These are phyloP conservation scores for Saturnispora saitoi DNA, from an alignment of 805 yeast species.

Conservation along the genomic window DNA sequence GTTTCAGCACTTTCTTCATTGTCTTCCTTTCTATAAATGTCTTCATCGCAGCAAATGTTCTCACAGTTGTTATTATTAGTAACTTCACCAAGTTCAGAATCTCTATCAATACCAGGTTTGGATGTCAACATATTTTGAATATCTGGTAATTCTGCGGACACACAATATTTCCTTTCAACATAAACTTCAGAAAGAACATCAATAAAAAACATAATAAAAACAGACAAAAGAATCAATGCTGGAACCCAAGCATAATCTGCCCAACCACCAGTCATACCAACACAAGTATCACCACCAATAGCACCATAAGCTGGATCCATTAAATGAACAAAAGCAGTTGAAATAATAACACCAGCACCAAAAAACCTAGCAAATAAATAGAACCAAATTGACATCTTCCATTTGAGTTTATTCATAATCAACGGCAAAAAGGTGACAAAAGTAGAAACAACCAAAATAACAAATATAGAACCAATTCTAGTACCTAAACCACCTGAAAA, in stretches of 20 bases:
- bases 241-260: conserved; percentile 41
- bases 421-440: conserved; percentile 52
- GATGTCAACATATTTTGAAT: conserved; percentile 23
- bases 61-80: neutral
- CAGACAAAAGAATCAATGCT: conserved; percentile 38
- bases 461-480: conserved; percentile 54
- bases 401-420: conserved; percentile 43
- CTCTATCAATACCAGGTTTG: conserved; percentile 19
- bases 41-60: conserved; percentile 5
- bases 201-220: conserved; percentile 36
- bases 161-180: conserved; percentile 27
- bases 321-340: conserved; percentile 69
- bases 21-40: neutral
- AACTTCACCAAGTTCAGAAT: conserved; percentile 14
- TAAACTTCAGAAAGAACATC: conserved; percentile 37
- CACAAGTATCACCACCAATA: conserved; percentile 40
- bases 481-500: conserved; percentile 23
- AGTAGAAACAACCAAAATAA: conserved; percentile 44
- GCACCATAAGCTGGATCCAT: conserved; percentile 57
- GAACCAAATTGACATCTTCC: conserved; percentile 45
- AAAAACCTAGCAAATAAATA: conserved; percentile 59
- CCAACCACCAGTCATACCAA: conserved; percentile 52
- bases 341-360: conserved; percentile 76
- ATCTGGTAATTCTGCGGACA: conserved; percentile 12
- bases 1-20: conserved; percentile 5